Conservation (phyloP, 441 rosid genomes). For the Dalechampia spathulata region DNA sequence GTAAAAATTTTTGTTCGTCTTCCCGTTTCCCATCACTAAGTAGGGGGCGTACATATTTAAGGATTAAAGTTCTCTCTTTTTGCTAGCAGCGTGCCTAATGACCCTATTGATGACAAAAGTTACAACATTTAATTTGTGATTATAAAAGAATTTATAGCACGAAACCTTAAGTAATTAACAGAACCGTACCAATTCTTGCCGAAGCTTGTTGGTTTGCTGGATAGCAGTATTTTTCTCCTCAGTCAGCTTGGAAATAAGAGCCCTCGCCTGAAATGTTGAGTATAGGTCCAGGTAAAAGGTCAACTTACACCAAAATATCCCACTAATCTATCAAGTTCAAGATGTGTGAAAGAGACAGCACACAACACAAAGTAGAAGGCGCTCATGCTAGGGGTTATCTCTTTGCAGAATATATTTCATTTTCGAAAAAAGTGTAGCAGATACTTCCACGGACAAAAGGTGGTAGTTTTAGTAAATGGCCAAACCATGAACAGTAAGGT, state of each 20-base stretch:
- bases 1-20: too few species aligned
- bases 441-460: neutral
- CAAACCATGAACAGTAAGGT: neutral
- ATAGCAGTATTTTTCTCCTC: constrained; percentile 56
- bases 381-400: neutral
- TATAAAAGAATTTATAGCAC: neutral
- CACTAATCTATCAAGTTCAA: constrained; percentile 1
- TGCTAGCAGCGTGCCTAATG: neutral
- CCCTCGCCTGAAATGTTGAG: constrained; percentile 44
- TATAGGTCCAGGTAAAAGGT: neutral
- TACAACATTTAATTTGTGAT: neutral
- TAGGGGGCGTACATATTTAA: neutral
- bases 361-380: neutral
- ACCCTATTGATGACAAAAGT: neutral
- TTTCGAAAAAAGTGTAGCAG: neutral
- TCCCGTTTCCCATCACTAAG: too few species aligned
- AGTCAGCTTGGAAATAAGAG: constrained; percentile 50
- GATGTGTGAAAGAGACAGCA: neutral
- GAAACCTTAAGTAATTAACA: neutral
- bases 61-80: neutral
- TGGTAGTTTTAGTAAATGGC: neutral
- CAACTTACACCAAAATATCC: neutral
- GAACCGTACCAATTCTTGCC: constrained; percentile 60
- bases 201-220: constrained; percentile 58
- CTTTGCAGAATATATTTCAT: neutral